Conservation (phyloP, 768 basidiomycete species). For the Lenzites betulinus region DNA sequence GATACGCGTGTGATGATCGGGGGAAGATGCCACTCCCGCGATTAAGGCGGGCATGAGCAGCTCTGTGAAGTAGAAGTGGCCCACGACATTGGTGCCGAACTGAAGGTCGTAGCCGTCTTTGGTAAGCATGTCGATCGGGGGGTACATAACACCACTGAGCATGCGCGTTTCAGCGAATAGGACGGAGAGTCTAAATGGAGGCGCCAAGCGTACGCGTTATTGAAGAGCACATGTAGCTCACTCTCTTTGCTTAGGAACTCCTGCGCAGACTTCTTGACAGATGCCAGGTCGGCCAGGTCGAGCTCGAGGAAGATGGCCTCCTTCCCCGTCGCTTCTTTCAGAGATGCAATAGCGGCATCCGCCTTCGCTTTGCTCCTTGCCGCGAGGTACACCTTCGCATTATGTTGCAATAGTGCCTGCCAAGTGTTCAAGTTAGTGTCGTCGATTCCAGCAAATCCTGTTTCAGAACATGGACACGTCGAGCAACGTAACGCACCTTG, state of each 20-base stretch:
- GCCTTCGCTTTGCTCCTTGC: conserved; percentile 48
- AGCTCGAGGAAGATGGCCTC: conserved; percentile 46
- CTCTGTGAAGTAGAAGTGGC: conserved; percentile 36
- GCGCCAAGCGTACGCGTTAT: conserved; percentile 48
- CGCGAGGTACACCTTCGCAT: conserved; percentile 70
- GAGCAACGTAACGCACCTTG: conserved; percentile 21
- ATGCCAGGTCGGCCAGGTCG: conserved; percentile 43
- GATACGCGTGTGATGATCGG: conserved; percentile 48
- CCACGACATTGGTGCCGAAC: conserved; percentile 58
- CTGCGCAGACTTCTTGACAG: conserved; percentile 41
- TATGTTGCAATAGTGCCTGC: conserved; percentile 57
- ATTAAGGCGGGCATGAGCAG: conserved; percentile 51
- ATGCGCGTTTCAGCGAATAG: too few relatives aligned
- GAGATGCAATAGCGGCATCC: conserved; percentile 50
- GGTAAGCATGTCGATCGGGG: conserved; percentile 42
- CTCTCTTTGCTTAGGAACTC: conserved; percentile 46
- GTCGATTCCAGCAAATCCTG: not conserved
- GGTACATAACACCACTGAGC: conserved; percentile 53
- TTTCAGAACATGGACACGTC: not conserved
- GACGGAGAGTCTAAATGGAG: too few relatives aligned
- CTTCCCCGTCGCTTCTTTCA: conserved; percentile 49
- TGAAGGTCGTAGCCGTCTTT: conserved; percentile 54
- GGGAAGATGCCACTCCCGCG: conserved; percentile 39
- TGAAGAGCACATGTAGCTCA: conserved; percentile 51
- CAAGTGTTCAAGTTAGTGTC: not conserved